These are phyloP conservation scores for Pseudozyma hubeiensis DNA, from an alignment of 1,284 basidiomycete genomes.

Conservation along the genomic window DNA sequence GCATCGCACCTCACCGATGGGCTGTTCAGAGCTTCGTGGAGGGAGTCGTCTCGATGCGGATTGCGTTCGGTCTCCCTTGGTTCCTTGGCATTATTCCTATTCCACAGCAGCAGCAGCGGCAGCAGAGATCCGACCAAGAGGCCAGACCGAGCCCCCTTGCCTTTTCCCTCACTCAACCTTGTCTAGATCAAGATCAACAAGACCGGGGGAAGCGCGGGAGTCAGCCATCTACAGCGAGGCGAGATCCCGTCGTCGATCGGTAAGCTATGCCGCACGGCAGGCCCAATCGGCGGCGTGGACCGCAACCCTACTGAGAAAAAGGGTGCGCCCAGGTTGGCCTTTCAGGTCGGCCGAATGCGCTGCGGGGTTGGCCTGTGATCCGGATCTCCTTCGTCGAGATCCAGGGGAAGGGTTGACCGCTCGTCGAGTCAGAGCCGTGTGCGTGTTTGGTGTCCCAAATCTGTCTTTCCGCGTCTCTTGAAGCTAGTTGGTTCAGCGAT, in stretches of 20 bases:
- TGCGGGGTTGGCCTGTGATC: conserved; percentile 53
- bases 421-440: conserved; percentile 56
- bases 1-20: conserved; percentile 35
- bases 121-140: conserved; percentile 28
- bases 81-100: conserved; percentile 1
- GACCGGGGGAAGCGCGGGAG: conserved; percentile 38
- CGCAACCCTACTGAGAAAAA: conserved; percentile 45
- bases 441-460: conserved; percentile 42
- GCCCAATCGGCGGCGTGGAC: conserved; percentile 46
- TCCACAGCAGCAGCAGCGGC: conserved; percentile 19
- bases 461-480: conserved; percentile 37
- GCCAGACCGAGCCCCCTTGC: conserved; percentile 36
- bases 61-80: conserved; percentile 9
- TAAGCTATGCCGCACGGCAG: conserved; percentile 37
- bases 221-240: conserved; percentile 47
- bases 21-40: conserved; percentile 11
- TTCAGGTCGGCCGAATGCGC: neutral
- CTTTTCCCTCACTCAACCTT: conserved; percentile 10
- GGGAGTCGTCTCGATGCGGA: conserved; percentile 27
- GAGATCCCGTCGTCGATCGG: conserved; percentile 51
- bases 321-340: conserved; percentile 11
- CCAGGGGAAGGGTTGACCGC: conserved; percentile 50
- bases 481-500: conserved; percentile 36
- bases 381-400: conserved; percentile 52
- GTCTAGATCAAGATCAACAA: conserved; percentile 30